phyloP scores from a whole-genome alignment of 352 stramenopile genomes.

The Achlya hypogyna region DNA sequence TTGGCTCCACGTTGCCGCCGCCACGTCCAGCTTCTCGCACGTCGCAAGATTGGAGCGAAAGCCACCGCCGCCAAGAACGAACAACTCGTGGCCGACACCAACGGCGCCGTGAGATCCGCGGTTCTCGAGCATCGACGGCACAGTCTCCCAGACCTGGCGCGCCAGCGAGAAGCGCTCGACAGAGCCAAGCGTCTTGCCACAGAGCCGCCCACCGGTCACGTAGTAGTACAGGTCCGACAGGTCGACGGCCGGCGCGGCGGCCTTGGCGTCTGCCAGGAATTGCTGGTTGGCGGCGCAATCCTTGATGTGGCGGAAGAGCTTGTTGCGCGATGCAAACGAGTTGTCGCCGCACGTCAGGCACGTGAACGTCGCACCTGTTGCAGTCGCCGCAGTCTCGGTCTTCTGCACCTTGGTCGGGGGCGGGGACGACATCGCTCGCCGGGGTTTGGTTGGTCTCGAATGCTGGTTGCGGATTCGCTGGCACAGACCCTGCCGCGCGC shows the following conservation, averaged over 20 bases:
- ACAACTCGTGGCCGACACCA: slow-evolving; percentile 4
- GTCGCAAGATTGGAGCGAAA: slow-evolving; percentile 20
- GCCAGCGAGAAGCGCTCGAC: slow-evolving; percentile 19
- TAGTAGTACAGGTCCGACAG: slow-evolving; percentile 19
- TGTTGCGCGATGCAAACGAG: slow-evolving; percentile 18
- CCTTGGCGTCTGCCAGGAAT: not conserved
- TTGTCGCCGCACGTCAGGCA: slow-evolving; percentile 14
- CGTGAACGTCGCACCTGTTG: not conserved
- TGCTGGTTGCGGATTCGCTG: not conserved
- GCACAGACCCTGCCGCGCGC: not conserved
- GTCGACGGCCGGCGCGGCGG: not conserved
- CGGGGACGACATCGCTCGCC: not conserved
- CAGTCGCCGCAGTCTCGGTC: not conserved
- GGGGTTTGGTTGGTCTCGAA: not conserved
- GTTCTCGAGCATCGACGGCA: slow-evolving; percentile 21
- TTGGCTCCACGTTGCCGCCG: not conserved
- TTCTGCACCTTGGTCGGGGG: not conserved
- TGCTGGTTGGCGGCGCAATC: slow-evolving; percentile 4
- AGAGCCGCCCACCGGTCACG: slow-evolving; percentile 21
- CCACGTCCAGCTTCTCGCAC: slow-evolving; percentile 13
- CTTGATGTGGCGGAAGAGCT: slow-evolving; percentile 19
- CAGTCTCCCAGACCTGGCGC: slow-evolving; percentile 13
- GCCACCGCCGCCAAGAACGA: slow-evolving; percentile 22
- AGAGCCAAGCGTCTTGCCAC: slow-evolving; percentile 18
- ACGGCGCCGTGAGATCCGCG: slow-evolving; percentile 21